phyloP scores from a whole-genome alignment of 2,329 filamentous ascomycete genomes.

The Fusarium mexicanum region DNA sequence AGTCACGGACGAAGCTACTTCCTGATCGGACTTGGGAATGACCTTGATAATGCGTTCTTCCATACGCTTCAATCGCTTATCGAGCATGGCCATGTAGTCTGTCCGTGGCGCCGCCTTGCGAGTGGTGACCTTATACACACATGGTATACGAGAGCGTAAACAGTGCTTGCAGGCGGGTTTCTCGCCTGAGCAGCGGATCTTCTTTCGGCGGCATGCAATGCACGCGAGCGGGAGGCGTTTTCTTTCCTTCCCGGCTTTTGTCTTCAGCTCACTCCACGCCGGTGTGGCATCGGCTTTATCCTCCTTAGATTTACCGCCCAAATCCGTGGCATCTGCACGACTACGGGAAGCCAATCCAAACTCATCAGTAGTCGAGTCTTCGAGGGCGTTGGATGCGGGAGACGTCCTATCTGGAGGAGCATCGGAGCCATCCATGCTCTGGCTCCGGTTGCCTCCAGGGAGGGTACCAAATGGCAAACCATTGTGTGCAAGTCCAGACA shows the following conservation, averaged over 20 bases:
- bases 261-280: slow-evolving; percentile 85
- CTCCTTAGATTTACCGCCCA: slow-evolving; percentile 63
- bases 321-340: slow-evolving; percentile 63
- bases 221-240: slow-evolving; percentile 93
- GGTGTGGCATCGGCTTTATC: slow-evolving; percentile 68
- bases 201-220: slow-evolving; percentile 95
- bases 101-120: slow-evolving; percentile 93
- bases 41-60: slow-evolving; percentile 97
- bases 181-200: slow-evolving; percentile 97
- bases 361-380: slow-evolving; percentile 66
- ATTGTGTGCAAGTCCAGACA: slow-evolving; percentile 37
- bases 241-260: slow-evolving; percentile 93
- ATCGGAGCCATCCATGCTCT: slow-evolving; percentile 55
- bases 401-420: slow-evolving; percentile 55
- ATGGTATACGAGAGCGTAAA: slow-evolving; percentile 88
- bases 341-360: slow-evolving; percentile 62
- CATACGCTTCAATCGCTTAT: slow-evolving; percentile 95
- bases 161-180: slow-evolving; percentile 98
- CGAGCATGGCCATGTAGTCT: slow-evolving; percentile 99
- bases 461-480: slow-evolving; percentile 39
- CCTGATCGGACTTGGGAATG: slow-evolving; percentile 86
- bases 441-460: slow-evolving; percentile 37
- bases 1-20: slow-evolving; percentile 72
- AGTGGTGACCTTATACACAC: slow-evolving; percentile 96
- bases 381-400: slow-evolving; percentile 58